Evolutionary conservation across 148 eudicot species (phyloP).

Genomic region (Arctostaphylos glauca): DNA sequence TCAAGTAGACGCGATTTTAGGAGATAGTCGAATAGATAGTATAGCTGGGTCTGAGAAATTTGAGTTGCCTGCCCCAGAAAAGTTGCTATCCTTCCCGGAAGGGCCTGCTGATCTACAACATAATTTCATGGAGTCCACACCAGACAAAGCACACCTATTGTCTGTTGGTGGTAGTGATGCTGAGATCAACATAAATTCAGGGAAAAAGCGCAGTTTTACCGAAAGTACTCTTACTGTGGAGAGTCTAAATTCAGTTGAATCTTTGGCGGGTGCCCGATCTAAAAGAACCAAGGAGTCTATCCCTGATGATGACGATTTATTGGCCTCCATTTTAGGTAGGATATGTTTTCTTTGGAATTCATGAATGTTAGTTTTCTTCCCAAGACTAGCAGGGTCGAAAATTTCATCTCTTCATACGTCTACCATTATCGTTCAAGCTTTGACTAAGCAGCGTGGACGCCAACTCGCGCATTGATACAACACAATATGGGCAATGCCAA

Average conservation of each 20-base stretch:
- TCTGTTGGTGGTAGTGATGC: constrained; percentile 41
- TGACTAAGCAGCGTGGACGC: neutral
- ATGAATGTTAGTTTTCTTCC: neutral
- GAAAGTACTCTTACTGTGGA: constrained; percentile 84
- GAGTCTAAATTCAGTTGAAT: constrained; percentile 69
- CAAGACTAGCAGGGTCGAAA: neutral
- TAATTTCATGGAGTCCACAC: constrained; percentile 50
- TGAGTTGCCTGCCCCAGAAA: constrained; percentile 61
- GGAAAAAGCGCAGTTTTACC: constrained; percentile 77
- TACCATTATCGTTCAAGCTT: neutral
- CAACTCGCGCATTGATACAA: too few species aligned
- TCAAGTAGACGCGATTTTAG: constrained; percentile 24
- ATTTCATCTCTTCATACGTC: too few species aligned
- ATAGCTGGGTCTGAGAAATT: constrained; percentile 24
- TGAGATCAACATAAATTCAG: constrained; percentile 37
- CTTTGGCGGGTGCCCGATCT: constrained; percentile 51
- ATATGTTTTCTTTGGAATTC: constrained; percentile 2
- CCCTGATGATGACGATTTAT: constrained; percentile 86
- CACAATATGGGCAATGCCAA: neutral
- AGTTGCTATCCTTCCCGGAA: constrained; percentile 42
- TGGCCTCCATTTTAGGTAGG: constrained; percentile 91
- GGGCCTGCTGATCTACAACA: constrained; percentile 27
- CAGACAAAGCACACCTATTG: constrained; percentile 29
- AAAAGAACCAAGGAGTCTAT: constrained; percentile 56
- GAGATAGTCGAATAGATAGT: constrained; percentile 28